Evolutionary conservation across 2,329 filamentous ascomycete genomes (phyloP).

Genomic region (Aspergillus sp.): DNA sequence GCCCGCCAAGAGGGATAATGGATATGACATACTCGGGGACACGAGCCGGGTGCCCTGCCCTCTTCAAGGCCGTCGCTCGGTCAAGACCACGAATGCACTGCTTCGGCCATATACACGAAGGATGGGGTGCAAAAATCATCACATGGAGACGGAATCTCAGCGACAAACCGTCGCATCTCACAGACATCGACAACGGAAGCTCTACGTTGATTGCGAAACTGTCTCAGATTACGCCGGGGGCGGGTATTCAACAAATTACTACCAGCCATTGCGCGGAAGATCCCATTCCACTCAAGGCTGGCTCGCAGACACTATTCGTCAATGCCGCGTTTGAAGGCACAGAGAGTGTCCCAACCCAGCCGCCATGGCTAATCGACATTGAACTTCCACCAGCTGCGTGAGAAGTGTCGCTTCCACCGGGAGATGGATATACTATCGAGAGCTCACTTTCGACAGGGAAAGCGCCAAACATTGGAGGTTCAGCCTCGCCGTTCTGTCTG

Average conservation of each 20-base stretch:
- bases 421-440: too few species aligned
- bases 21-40: slow-evolving; percentile 46
- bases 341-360: slow-evolving; percentile 40
- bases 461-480: too few species aligned
- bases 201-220: slow-evolving; percentile 42
- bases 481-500: too few species aligned
- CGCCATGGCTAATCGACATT: slow-evolving; percentile 60
- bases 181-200: slow-evolving; percentile 49
- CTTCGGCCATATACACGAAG: slow-evolving; percentile 53
- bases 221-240: neutral
- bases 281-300: slow-evolving; percentile 36
- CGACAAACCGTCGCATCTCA: slow-evolving; percentile 51
- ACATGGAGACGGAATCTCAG: slow-evolving; percentile 51
- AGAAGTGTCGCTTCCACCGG: too few species aligned
- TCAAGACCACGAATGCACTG: slow-evolving; percentile 43
- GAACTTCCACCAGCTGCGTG: slow-evolving; percentile 38
- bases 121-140: slow-evolving; percentile 61
- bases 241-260: slow-evolving; percentile 25
- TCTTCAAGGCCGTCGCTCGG: slow-evolving; percentile 39
- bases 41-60: slow-evolving; percentile 36
- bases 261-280: slow-evolving; percentile 48
- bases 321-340: slow-evolving; percentile 61
- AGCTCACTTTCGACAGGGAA: too few species aligned
- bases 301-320: slow-evolving; percentile 61
- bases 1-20: slow-evolving; percentile 58